Evolutionary conservation across 169 alveolate genomes (phyloP).

Genomic region (Cryptosporidium ubiquitum): DNA sequence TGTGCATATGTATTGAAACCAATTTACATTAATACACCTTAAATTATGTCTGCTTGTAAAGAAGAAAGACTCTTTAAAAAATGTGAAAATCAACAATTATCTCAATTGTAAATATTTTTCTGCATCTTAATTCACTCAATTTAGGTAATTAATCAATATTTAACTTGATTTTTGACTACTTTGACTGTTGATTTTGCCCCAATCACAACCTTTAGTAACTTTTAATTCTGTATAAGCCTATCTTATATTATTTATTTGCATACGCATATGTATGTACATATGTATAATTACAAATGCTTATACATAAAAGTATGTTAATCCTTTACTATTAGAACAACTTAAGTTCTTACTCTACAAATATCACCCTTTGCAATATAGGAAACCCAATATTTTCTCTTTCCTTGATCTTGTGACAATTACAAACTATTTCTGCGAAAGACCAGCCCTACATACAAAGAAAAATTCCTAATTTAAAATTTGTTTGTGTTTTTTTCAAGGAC

Average conservation of each 20-base stretch:
- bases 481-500: background rate
- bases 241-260: background rate
- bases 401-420: background rate
- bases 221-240: background rate
- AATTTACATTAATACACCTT: background rate
- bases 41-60: background rate
- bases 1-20: background rate
- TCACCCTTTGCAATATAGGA: background rate
- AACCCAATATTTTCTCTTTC: background rate
- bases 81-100: background rate
- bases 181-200: background rate
- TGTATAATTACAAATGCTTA: background rate
- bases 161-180: background rate
- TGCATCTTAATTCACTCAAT: slow-evolving; percentile 22
- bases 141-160: background rate
- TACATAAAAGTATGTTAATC: background rate
- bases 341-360: background rate
- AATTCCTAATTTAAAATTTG: background rate
- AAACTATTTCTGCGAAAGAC: background rate
- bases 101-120: slow-evolving; percentile 10
- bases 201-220: background rate
- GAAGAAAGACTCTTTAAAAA: background rate
- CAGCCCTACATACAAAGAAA: background rate
- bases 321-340: background rate
- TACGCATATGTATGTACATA: background rate